Percentiles rank a stretch among this genome's conserved stretches.
These are phyloP conservation scores for Cordyceps javanica DNA, from an alignment of 2,329 filamentous ascomycete genomes.

Conservation along the genomic window DNA sequence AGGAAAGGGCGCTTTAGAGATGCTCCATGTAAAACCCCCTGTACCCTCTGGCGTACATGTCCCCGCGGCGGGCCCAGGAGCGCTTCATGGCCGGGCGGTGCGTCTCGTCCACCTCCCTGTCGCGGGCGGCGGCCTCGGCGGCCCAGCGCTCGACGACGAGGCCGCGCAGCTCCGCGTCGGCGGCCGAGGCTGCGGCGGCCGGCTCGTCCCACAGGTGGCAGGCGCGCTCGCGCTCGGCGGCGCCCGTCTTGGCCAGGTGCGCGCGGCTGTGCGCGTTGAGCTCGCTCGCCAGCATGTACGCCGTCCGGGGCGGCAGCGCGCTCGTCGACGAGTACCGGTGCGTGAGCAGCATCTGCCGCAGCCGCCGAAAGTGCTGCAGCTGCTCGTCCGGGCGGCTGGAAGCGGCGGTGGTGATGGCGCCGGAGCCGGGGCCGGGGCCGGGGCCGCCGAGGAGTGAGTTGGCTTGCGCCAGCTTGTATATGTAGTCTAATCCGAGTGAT, in stretches of 20 bases:
- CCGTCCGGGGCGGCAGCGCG: neutral
- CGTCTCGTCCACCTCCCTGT: neutral
- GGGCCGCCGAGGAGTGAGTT: neutral
- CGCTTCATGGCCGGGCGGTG: neutral
- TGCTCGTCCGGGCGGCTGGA: neutral
- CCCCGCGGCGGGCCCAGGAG: neutral
- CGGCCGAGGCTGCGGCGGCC: neutral
- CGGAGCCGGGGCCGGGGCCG: no score
- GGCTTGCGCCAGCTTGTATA: conserved; percentile 1
- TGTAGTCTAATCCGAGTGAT: conserved; percentile 2
- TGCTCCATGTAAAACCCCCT: conserved; percentile 1
- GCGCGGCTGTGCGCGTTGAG: neutral
- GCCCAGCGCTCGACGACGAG: neutral
- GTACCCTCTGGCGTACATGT: neutral
- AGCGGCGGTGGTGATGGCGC: no score
- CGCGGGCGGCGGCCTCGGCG: neutral
- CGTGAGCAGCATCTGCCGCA: neutral
- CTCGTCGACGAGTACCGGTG: neutral
- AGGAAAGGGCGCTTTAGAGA: neutral
- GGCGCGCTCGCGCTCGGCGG: neutral
- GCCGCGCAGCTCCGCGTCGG: neutral
- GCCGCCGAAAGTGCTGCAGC: neutral
- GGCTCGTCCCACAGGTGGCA: conserved; percentile 8
- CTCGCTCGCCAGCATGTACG: conserved; percentile 8
- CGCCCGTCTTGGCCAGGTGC: neutral